These are phyloP conservation scores for Entomortierella parvispora DNA, from an alignment of 192 early-diverging fungal species.

Conservation along the genomic window DNA sequence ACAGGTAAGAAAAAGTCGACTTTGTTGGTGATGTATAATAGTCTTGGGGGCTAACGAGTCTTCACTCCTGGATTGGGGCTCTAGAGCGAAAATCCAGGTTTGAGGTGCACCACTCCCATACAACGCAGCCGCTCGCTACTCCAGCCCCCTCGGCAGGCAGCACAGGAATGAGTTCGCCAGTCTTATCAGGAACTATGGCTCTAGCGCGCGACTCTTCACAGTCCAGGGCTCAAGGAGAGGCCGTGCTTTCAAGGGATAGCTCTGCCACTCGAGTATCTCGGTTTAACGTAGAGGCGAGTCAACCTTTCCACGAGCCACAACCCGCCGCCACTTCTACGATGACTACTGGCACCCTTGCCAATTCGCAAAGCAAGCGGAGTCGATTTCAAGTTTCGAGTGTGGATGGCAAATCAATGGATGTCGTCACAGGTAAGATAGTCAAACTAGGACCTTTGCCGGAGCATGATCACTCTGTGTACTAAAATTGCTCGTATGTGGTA, in stretches of 20 bases:
- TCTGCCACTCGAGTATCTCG: conserved; percentile 18
- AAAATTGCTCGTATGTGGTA: neutral
- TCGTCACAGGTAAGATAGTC: conserved; percentile 14
- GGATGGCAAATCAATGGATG: conserved; percentile 10
- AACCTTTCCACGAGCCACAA: neutral
- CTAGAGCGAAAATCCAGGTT: conserved; percentile 50
- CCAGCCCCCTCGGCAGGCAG: conserved; percentile 8
- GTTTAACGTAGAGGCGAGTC: conserved; percentile 16
- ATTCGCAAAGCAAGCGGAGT: conserved; percentile 17
- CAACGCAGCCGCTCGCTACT: neutral
- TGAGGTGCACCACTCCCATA: conserved; percentile 39
- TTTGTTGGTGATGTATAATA: neutral
- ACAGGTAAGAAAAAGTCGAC: conserved; percentile 20
- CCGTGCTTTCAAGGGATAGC: conserved; percentile 13
- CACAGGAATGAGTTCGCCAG: conserved; percentile 20
- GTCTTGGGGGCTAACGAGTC: neutral
- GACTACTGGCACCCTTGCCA: conserved; percentile 1
- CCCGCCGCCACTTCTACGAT: neutral
- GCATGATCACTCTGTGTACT: neutral
- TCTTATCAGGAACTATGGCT: conserved; percentile 2
- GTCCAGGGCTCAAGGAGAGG: conserved; percentile 12
- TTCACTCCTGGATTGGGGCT: neutral
- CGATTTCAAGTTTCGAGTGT: conserved; percentile 28
- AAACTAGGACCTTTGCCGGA: neutral
- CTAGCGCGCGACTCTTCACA: conserved; percentile 30